A percentile compares a stretch with the other conserved stretches of the same genome.
Evolutionary conservation across 2,329 filamentous ascomycete genomes (phyloP).

Genomic region (Xylariaceae sp.): DNA sequence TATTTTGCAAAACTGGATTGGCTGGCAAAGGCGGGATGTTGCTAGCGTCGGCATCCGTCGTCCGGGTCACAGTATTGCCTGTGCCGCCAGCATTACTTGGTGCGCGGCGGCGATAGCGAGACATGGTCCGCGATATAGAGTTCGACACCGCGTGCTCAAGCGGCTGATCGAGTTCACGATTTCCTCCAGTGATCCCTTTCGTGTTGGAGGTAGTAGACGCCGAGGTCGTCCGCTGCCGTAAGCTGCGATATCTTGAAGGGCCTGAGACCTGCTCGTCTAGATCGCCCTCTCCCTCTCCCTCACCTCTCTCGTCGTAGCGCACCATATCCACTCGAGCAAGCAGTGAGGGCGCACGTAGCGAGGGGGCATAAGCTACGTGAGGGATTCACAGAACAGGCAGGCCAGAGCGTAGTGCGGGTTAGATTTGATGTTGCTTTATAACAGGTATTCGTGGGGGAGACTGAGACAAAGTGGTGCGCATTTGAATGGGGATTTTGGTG

Average conservation of each 20-base stretch:
- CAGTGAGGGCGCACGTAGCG: neutral
- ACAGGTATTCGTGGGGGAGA: constrained; percentile 2
- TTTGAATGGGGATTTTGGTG: neutral
- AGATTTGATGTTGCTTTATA: neutral
- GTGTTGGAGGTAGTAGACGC: constrained; percentile 25
- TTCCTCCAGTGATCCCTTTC: constrained; percentile 15
- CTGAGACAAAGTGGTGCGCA: constrained; percentile 9
- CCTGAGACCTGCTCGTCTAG: constrained; percentile 23
- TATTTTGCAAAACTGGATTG: constrained; percentile 29
- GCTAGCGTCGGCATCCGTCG: constrained; percentile 27
- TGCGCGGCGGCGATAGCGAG: constrained; percentile 33
- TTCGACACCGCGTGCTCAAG: constrained; percentile 23
- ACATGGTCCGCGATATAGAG: constrained; percentile 35
- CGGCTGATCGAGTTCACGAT: constrained; percentile 19
- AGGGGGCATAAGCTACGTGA: neutral
- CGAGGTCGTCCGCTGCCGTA: constrained; percentile 33
- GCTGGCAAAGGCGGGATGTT: constrained; percentile 31
- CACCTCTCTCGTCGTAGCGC: constrained; percentile 10
- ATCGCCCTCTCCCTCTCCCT: neutral
- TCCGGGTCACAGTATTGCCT: constrained; percentile 28
- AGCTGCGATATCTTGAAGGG: constrained; percentile 35
- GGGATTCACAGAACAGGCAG: neutral
- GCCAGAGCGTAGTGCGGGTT: neutral
- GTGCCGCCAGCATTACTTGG: constrained; percentile 26
- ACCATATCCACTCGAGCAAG: constrained; percentile 15